Conservation (phyloP, 148 eudicot genomes). For the Rhododendron griersonianum region DNA sequence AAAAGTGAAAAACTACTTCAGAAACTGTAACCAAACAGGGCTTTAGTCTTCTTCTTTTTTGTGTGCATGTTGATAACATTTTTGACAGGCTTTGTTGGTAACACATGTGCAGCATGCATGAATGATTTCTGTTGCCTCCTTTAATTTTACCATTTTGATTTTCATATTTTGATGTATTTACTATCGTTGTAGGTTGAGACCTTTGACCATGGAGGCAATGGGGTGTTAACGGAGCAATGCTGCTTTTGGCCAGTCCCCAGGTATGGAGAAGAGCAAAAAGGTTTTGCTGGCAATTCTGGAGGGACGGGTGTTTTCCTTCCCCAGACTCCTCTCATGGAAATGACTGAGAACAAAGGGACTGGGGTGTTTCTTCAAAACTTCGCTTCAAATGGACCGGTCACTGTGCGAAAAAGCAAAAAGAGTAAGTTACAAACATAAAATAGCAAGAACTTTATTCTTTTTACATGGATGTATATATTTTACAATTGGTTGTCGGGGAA, state of each 20-base stretch:
- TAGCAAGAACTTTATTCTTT: background rate
- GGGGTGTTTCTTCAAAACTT: conserved; percentile 13
- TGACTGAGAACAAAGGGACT: background rate
- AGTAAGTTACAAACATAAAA: conserved; percentile 5
- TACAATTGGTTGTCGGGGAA: background rate
- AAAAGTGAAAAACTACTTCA: background rate
- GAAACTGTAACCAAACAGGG: background rate
- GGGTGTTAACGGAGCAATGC: background rate
- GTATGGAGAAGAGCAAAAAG: background rate
- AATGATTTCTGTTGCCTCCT: background rate
- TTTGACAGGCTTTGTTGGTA: background rate
- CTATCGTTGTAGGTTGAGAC: conserved; percentile 4
- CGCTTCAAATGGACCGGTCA: background rate
- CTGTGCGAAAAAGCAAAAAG: background rate
- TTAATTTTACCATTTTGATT: background rate
- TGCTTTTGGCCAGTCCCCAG: background rate
- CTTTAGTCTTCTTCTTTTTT: background rate
- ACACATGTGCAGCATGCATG: background rate
- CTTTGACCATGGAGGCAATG: conserved; percentile 6
- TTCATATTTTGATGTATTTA: background rate
- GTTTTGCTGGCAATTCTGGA: background rate
- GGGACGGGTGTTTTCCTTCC: conserved; percentile 24
- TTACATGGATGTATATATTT: background rate
- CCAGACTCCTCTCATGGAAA: background rate
- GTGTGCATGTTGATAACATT: background rate